These are phyloP conservation scores for Fusarium metavorans DNA, from an alignment of 2,329 filamentous ascomycete species.

Conservation along the genomic window DNA sequence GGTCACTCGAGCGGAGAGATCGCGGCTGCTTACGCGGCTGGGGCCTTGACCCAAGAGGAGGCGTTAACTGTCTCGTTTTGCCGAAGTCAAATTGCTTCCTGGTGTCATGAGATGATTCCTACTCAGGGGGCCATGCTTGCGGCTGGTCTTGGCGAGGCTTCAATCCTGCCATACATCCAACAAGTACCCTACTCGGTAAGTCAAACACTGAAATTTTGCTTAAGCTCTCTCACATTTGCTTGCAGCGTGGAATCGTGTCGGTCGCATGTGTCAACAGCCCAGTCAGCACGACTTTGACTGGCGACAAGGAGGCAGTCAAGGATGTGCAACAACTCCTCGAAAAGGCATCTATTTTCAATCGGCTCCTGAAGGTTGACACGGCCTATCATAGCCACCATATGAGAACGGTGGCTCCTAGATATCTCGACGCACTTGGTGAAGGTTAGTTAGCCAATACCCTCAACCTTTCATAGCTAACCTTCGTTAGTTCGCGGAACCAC, in stretches of 20 bases:
- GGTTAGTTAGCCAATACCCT: not conserved
- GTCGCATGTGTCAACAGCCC: conserved; percentile 44
- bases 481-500: not conserved
- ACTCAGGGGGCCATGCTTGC: conserved; percentile 13
- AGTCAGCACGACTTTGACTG: conserved; percentile 38
- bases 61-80: conserved; percentile 47
- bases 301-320: conserved; percentile 38
- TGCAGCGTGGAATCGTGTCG: not conserved
- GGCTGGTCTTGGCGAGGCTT: not conserved
- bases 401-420: conserved; percentile 23
- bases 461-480: not conserved
- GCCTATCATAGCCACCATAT: conserved; percentile 59
- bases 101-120: not conserved
- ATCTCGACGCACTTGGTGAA: conserved; percentile 5
- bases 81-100: conserved; percentile 40
- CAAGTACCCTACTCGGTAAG: not conserved
- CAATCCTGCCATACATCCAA: not conserved
- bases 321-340: conserved; percentile 36
- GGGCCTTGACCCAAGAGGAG: conserved; percentile 26
- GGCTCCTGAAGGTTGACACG: conserved; percentile 51
- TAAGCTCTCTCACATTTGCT: not conserved
- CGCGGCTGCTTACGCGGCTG: conserved; percentile 49
- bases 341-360: conserved; percentile 32
- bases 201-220: no score
- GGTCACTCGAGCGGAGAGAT: conserved; percentile 54